Evolutionary conservation across 768 basidiomycete species (phyloP).

Genomic region (Glaciozyma antarctica): DNA sequence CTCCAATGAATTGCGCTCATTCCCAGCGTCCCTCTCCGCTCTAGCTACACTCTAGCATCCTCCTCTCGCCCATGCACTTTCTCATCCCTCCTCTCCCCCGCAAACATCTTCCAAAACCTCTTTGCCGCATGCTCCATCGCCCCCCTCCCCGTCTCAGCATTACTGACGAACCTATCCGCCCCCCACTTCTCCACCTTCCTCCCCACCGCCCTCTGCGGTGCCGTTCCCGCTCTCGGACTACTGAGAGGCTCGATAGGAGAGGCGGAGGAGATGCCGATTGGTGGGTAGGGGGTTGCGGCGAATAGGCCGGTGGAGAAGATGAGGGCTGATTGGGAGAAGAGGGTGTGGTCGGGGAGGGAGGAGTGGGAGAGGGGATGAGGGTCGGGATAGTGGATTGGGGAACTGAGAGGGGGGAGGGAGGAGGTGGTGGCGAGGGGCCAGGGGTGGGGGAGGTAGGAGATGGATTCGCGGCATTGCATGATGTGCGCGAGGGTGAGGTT

Average conservation of each 20-base stretch:
- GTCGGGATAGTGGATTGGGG: not conserved
- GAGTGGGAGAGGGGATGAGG: conserved; percentile 27
- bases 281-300: conserved; percentile 21
- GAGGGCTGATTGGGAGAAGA: conserved; percentile 31
- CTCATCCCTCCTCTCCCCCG: not conserved
- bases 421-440: conserved; percentile 18
- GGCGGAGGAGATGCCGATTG: conserved; percentile 8
- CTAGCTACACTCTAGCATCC: not conserved
- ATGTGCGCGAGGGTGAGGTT: conserved; percentile 28
- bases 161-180: conserved; percentile 21
- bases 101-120: conserved; percentile 13
- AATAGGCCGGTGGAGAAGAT: conserved; percentile 28
- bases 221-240: conserved; percentile 3
- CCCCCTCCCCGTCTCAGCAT: conserved; percentile 18
- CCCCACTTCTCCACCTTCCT: conserved; percentile 21
- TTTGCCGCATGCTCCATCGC: conserved; percentile 25
- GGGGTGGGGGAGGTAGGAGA: conserved; percentile 29
- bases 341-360: conserved; percentile 21
- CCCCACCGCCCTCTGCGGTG: conserved; percentile 22
- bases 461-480: conserved; percentile 29
- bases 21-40: not conserved
- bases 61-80: not conserved
- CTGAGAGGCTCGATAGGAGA: conserved; percentile 9
- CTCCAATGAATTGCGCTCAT: too few species aligned
- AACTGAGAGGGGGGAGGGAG: conserved; percentile 1